A percentile compares a stretch with the other conserved stretches of the same genome.
These are phyloP conservation scores for Apiospora saccharicola DNA, from an alignment of 2,329 filamentous ascomycete species.

Conservation along the genomic window DNA sequence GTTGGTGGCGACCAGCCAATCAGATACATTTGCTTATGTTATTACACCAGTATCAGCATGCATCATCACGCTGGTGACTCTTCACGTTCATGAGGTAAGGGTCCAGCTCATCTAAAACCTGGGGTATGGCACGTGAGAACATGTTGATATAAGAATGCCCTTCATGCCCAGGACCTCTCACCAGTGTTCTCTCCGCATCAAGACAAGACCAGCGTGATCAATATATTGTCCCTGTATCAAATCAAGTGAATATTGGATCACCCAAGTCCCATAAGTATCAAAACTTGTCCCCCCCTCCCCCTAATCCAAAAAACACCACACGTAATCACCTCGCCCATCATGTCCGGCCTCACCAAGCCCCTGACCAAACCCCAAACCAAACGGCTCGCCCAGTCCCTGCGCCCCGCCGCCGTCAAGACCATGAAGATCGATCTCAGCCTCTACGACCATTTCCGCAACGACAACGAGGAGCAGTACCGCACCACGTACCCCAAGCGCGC, in stretches of 20 bases:
- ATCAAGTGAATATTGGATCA: neutral
- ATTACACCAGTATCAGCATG: neutral
- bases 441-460: neutral
- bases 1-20: neutral
- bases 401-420: constrained; percentile 6
- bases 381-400: neutral
- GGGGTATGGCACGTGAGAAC: neutral
- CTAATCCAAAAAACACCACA: neutral
- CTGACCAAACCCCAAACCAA: neutral
- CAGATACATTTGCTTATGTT: neutral
- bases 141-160: neutral
- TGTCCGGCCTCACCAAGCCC: neutral
- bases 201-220: neutral
- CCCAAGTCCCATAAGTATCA: neutral
- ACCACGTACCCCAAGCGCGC: neutral
- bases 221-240: neutral
- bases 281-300: no score
- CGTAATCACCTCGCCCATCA: neutral
- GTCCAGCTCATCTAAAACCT: neutral
- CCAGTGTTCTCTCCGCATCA: neutral
- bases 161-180: neutral
- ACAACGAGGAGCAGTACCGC: neutral
- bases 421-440: constrained; percentile 14
- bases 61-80: constrained; percentile 15
- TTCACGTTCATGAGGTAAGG: neutral